Evolutionary conservation across 2,329 filamentous ascomycete species (phyloP).

Genomic region (Exophiala dermatitidis): DNA sequence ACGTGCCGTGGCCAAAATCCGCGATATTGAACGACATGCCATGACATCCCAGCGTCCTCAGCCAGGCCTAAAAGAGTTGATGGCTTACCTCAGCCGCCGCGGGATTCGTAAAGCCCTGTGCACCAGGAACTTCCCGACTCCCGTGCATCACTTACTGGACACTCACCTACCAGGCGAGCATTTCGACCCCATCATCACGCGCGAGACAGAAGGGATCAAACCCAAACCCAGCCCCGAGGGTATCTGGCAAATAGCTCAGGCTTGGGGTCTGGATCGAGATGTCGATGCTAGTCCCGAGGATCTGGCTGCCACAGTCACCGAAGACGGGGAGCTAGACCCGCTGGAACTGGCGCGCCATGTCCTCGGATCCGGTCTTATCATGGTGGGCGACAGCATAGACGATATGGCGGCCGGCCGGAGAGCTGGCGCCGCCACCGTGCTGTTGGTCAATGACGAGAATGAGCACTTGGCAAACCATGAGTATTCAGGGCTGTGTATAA

Average conservation of each 20-base stretch:
- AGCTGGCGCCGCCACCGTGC: constrained; percentile 83
- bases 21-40: constrained; percentile 68
- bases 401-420: constrained; percentile 82
- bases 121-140: constrained; percentile 80
- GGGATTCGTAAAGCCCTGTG: constrained; percentile 73
- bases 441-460: constrained; percentile 81
- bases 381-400: constrained; percentile 70
- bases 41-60: constrained; percentile 78
- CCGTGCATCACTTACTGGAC: constrained; percentile 36
- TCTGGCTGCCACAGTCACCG: not conserved
- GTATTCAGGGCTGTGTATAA: constrained; percentile 69
- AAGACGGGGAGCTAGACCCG: constrained; percentile 2
- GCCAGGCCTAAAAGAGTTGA: constrained; percentile 67
- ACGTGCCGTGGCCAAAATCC: constrained; percentile 63
- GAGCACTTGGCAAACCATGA: constrained; percentile 59
- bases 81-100: constrained; percentile 65
- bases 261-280: constrained; percentile 20
- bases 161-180: constrained; percentile 19
- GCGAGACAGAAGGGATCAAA: constrained; percentile 23
- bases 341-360: constrained; percentile 45
- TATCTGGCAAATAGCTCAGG: constrained; percentile 23
- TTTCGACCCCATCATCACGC: constrained; percentile 25
- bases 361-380: constrained; percentile 17
- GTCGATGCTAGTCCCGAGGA: not conserved
- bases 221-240: constrained; percentile 27